Evolutionary conservation across 306 rosid genomes (phyloP).

Genomic region (Cucurbita argyrosperma): DNA sequence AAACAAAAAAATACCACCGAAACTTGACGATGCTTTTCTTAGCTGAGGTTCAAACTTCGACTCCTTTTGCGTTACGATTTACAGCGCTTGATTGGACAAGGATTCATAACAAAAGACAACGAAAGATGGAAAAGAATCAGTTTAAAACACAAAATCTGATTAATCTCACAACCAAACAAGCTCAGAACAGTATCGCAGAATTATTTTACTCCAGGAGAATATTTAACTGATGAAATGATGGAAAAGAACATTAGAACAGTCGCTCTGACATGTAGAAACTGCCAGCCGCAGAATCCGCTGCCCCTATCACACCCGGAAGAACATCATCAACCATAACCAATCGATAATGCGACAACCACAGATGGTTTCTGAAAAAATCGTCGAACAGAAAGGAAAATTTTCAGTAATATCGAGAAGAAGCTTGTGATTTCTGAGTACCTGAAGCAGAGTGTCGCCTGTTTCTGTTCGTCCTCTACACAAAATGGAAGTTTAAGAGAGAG

Average conservation of each 20-base stretch:
- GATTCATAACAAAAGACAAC: background rate
- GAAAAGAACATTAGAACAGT: background rate
- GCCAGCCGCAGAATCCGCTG: constrained; percentile 1
- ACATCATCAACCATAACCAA: background rate
- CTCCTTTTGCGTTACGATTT: background rate
- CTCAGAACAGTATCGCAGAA: background rate
- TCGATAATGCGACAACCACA: background rate
- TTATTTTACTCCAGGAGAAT: background rate
- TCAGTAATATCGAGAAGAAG: background rate
- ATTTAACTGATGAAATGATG: background rate
- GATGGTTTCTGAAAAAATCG: constrained; percentile 11
- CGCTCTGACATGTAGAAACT: background rate
- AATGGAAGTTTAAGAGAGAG: background rate
- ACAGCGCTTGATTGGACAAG: background rate
- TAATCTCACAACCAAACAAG: background rate
- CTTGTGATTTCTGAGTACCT: background rate
- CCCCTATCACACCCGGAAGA: background rate
- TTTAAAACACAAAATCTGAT: background rate
- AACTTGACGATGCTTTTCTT: background rate
- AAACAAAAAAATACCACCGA: background rate
- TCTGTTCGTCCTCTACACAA: constrained; percentile 13
- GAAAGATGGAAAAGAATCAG: background rate
- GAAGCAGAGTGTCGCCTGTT: constrained; percentile 9
- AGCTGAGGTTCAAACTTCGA: background rate
- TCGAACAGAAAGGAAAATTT: constrained; percentile 19